Evolutionary conservation across 1,139 yeast species (phyloP).

Genomic region (Yamadazyma dushanensis): DNA sequence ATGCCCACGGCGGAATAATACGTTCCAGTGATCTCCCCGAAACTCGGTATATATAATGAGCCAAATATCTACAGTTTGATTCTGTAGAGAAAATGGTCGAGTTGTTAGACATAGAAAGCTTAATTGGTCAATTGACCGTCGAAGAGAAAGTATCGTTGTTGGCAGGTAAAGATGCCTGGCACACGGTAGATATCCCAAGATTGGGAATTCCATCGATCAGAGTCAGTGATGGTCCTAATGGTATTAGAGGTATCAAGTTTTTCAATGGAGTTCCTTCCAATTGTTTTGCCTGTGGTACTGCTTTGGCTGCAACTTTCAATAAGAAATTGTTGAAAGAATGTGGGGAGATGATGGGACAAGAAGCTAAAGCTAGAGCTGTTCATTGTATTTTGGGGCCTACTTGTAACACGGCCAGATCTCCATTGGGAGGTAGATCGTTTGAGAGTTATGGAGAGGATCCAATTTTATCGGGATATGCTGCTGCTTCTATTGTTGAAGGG

Average conservation of each 20-base stretch:
- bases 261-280: slow-evolving; percentile 35
- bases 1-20: too few species aligned
- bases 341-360: slow-evolving; percentile 35
- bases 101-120: slow-evolving; percentile 43
- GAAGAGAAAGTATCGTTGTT: slow-evolving; percentile 50
- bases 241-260: slow-evolving; percentile 34
- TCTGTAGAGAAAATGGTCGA: slow-evolving; percentile 8
- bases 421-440: slow-evolving; percentile 65
- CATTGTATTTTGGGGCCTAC: slow-evolving; percentile 57
- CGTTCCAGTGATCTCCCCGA: too few species aligned
- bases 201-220: slow-evolving; percentile 36
- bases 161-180: slow-evolving; percentile 58
- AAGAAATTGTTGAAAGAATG: slow-evolving; percentile 27
- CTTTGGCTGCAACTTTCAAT: slow-evolving; percentile 45
- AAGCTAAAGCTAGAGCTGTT: slow-evolving; percentile 34
- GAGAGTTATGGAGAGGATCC: slow-evolving; percentile 68
- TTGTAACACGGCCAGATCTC: slow-evolving; percentile 56
- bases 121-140: slow-evolving; percentile 42
- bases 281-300: slow-evolving; percentile 40
- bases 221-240: slow-evolving; percentile 40
- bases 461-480: slow-evolving; percentile 50
- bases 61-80: too few species aligned
- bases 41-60: slow-evolving; percentile 1
- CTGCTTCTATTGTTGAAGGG: slow-evolving; percentile 52
- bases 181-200: slow-evolving; percentile 50